Evolutionary conservation across 345 rosid species (phyloP), one percentile per base, ranked within the genome.

Genomic region (Cardamine resedifolia): DNA sequence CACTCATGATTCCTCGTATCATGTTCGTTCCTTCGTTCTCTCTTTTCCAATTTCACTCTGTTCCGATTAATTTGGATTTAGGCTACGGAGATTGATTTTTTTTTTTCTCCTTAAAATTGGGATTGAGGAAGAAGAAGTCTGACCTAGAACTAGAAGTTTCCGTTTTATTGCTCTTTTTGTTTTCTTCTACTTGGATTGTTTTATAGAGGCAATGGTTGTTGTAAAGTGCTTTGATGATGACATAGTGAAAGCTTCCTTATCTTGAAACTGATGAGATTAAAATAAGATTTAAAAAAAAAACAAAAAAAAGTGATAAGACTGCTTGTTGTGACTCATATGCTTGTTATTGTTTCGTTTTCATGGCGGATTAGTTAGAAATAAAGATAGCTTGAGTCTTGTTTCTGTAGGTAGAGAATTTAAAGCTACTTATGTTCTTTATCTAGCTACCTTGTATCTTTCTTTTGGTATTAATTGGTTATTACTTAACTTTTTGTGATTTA

Each of bases 1-100:
- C 90, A 15, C 74, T 65, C 15, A 82, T 86, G 87, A 61, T 83
- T 48, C 89, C 91, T 71, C 83, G 72, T 77, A 60, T 94, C 85
- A 79, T 89, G 98, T 94, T 57, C 76, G 90, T 76, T 20, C 73
- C 86, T 77, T 20, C 45, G 18, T n/a, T 24, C 18, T n/a, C 15
- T 23, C 3, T 16, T 16, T n/a, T n/a, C 62, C 14, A 30, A 16
- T 56, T 49, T 24, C 60, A n/a, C 30, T 24, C 31, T 50, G 16
- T 51, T 56, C 8, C 14, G 3, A 30, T 56, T n/a, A 1, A n/a
- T 28, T 56, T 30, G 7, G 21, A n/a, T 56, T 52, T 30, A 31
- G 43, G 60, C 36, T 56, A 5, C 2, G 49, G 39, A 55, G 52
- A 74, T 69, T 34, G 33, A 34, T 12, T 30, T 11, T 5, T 36